A percentile compares a stretch with the other conserved stretches of the same genome.
Conservation (phyloP, 345 rosid genomes). For the Noccaea caerulescens region DNA sequence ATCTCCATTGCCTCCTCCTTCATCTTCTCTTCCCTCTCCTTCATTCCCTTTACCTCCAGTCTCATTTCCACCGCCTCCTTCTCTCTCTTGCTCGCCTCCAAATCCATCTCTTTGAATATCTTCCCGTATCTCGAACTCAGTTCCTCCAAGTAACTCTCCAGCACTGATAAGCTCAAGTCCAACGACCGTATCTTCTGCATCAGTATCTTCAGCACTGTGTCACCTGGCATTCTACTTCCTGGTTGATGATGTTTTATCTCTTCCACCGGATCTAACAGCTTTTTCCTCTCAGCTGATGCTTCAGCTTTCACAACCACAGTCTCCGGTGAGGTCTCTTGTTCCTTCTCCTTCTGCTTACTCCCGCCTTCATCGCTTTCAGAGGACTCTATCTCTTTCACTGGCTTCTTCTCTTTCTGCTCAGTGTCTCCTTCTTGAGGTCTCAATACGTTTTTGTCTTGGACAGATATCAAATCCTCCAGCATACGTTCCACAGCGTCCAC, state of each 20-base stretch:
- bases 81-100: conserved; percentile 59
- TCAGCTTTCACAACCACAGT: conserved; percentile 45
- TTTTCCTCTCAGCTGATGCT: conserved; percentile 27
- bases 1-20: conserved; percentile 68
- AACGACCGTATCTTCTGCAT: conserved; percentile 90
- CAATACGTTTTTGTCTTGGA: conserved; percentile 48
- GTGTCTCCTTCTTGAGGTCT: conserved; percentile 33
- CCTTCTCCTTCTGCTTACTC: conserved; percentile 44
- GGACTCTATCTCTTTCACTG: conserved; percentile 43
- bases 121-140: conserved; percentile 66
- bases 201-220: conserved; percentile 80
- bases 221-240: conserved; percentile 89
- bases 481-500: conserved; percentile 94
- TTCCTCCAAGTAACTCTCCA: conserved; percentile 90
- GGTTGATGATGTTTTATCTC: conserved; percentile 81
- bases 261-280: conserved; percentile 54
- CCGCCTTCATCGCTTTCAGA: conserved; percentile 41
- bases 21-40: conserved; percentile 50
- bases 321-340: conserved; percentile 47
- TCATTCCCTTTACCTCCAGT: conserved; percentile 54
- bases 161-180: conserved; percentile 76
- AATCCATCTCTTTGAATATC: conserved; percentile 72
- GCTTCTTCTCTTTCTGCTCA: conserved; percentile 49
- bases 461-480: conserved; percentile 90
- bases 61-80: conserved; percentile 52